These are phyloP conservation scores for Brassica juncea DNA, from an alignment of 345 rosid species.

Conservation along the genomic window DNA sequence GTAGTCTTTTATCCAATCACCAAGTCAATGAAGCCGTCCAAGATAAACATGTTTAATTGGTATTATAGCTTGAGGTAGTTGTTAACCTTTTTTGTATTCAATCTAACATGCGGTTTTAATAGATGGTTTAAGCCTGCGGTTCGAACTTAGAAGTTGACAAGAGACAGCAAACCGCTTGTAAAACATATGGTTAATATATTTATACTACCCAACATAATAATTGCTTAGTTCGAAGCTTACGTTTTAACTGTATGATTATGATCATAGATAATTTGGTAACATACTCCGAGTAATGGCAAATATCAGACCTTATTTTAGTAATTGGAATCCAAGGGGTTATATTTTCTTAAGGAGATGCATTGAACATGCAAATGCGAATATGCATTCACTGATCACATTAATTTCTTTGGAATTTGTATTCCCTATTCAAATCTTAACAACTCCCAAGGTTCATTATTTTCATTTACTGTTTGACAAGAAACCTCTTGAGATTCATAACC, in stretches of 20 bases:
- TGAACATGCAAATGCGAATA: neutral
- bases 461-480: neutral
- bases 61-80: neutral
- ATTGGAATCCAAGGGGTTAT: neutral
- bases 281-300: no score
- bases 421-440: neutral
- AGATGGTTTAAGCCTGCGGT: neutral
- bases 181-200: neutral
- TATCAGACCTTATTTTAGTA: no score
- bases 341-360: neutral
- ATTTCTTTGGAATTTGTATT: neutral
- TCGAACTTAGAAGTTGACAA: neutral
- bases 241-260: neutral
- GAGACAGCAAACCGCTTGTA: neutral
- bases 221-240: neutral
- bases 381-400: neutral
- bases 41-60: neutral
- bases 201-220: neutral
- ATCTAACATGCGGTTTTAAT: neutral
- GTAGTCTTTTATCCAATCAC: neutral
- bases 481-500: conserved; percentile 15
- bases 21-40: neutral
- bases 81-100: neutral
- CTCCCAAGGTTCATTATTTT: neutral
- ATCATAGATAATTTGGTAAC: neutral